phyloP scores from a whole-genome alignment of 495 filamentous ascomycete species.

The Aspergillus nanangensis region DNA sequence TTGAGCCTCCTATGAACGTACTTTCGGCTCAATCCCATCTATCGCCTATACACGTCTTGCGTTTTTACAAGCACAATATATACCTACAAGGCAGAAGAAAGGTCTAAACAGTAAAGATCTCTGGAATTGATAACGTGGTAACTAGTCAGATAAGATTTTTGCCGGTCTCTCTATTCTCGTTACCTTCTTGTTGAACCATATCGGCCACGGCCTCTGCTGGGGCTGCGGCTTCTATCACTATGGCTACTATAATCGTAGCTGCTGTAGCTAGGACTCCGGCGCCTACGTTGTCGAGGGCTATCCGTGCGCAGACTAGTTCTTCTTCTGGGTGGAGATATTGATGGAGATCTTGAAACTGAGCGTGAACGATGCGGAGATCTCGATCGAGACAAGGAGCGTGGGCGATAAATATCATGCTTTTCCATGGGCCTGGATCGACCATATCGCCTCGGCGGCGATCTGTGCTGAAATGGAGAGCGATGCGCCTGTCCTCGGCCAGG shows the following conservation, averaged over 20 bases:
- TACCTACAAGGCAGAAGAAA: no score
- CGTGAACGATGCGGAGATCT: slow-evolving; percentile 38
- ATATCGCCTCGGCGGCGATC: slow-evolving; percentile 35
- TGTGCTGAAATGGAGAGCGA: slow-evolving; percentile 19
- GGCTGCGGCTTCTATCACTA: slow-evolving; percentile 41
- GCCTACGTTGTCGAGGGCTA: slow-evolving; percentile 32
- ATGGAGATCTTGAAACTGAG: slow-evolving; percentile 26
- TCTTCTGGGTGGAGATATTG: slow-evolving; percentile 29
- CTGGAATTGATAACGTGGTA: no score
- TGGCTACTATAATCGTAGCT: slow-evolving; percentile 48
- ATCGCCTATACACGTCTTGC: no score
- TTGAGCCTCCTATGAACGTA: no score
- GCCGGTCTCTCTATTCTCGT: no score
- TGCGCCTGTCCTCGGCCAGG: slow-evolving; percentile 29
- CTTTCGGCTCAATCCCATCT: no score
- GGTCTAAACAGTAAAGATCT: no score
- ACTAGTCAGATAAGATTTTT: no score
- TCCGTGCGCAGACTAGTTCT: slow-evolving; percentile 24
- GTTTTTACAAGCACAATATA: no score
- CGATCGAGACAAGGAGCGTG: slow-evolving; percentile 41
- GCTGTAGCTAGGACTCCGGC: slow-evolving; percentile 52
- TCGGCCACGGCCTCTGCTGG: slow-evolving; percentile 31
- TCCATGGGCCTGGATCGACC: slow-evolving; percentile 35
- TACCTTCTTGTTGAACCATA: slow-evolving; percentile 14
- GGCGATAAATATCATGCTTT: slow-evolving; percentile 48